Percentiles rank a stretch among this genome's conserved stretches.
Conservation (phyloP, 2,329 filamentous ascomycete species). For the Dendryphion nanum region DNA sequence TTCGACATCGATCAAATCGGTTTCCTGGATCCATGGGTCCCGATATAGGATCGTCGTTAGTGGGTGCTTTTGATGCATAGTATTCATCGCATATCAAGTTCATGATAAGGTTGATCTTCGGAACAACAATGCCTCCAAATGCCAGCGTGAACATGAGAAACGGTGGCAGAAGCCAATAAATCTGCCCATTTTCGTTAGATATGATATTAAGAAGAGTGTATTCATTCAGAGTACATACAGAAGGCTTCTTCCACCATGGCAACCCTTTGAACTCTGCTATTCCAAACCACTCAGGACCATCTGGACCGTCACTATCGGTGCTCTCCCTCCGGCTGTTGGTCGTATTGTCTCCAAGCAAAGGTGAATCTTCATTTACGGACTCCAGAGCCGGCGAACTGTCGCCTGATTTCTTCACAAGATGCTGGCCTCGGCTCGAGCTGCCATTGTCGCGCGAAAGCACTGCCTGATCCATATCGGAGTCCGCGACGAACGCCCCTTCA, state of each 20-base stretch:
- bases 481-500: constrained; percentile 29
- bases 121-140: constrained; percentile 81
- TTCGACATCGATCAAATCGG: constrained; percentile 63
- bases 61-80: constrained; percentile 58
- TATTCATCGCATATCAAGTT: constrained; percentile 81
- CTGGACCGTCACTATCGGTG: constrained; percentile 6
- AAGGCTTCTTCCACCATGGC: constrained; percentile 52
- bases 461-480: constrained; percentile 28
- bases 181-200: constrained; percentile 48
- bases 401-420: constrained; percentile 9
- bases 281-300: constrained; percentile 28
- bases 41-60: constrained; percentile 33
- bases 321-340: constrained; percentile 8
- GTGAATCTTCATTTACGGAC: constrained; percentile 24
- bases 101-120: constrained; percentile 83
- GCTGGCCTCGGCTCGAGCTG: too few relatives aligned
- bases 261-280: constrained; percentile 40
- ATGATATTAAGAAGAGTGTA: background rate
- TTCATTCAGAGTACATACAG: constrained; percentile 37
- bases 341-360: constrained; percentile 21
- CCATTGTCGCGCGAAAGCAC: constrained; percentile 13
- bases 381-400: constrained; percentile 12
- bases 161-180: constrained; percentile 79
- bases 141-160: constrained; percentile 81
- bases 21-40: constrained; percentile 41